A percentile compares a stretch with the other conserved stretches of the same genome.
Conservation (phyloP, 2,329 filamentous ascomycete species). For the Rhytidhysteron rufulum region DNA sequence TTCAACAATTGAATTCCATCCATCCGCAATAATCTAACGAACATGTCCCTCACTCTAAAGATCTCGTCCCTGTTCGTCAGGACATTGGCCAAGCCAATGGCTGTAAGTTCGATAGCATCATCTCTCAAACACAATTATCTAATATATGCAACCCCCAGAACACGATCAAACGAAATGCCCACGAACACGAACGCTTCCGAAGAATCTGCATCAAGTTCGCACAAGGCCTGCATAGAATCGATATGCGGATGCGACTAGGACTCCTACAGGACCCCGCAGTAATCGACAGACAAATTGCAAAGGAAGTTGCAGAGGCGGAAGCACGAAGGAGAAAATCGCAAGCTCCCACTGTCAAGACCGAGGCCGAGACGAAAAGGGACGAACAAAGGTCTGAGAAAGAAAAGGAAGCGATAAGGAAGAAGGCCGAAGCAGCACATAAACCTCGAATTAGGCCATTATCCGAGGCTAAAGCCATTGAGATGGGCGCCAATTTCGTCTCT, state of each 20-base stretch:
- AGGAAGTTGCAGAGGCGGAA: slow-evolving; percentile 54
- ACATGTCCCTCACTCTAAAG: slow-evolving; percentile 64
- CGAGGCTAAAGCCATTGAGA: slow-evolving; percentile 65
- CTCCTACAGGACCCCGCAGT: slow-evolving; percentile 60
- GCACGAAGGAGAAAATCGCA: slow-evolving; percentile 50
- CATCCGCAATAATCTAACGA: slow-evolving; percentile 3
- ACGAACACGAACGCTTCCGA: slow-evolving; percentile 65
- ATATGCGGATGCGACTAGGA: slow-evolving; percentile 65
- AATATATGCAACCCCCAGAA: slow-evolving; percentile 47
- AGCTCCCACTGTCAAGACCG: slow-evolving; percentile 59
- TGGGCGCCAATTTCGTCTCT: slow-evolving; percentile 65
- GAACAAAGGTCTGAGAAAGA: slow-evolving; percentile 47
- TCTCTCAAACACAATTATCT: slow-evolving; percentile 1
- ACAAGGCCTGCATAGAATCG: slow-evolving; percentile 60
- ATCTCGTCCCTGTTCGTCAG: slow-evolving; percentile 62
- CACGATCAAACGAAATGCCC: slow-evolving; percentile 63
- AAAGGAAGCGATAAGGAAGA: slow-evolving; percentile 46
- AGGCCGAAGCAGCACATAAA: slow-evolving; percentile 35
- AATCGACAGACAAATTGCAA: slow-evolving; percentile 49
- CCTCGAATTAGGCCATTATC: slow-evolving; percentile 61
- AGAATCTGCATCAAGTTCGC: slow-evolving; percentile 59
- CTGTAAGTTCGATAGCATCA: slow-evolving; percentile 52
- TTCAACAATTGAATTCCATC: background rate
- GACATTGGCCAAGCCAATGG: slow-evolving; percentile 65
- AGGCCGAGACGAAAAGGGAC: slow-evolving; percentile 56